A percentile compares a stretch with the other conserved stretches of the same genome.
phyloP scores from a whole-genome alignment of 1,139 yeast species.

The Pichia sp. region DNA sequence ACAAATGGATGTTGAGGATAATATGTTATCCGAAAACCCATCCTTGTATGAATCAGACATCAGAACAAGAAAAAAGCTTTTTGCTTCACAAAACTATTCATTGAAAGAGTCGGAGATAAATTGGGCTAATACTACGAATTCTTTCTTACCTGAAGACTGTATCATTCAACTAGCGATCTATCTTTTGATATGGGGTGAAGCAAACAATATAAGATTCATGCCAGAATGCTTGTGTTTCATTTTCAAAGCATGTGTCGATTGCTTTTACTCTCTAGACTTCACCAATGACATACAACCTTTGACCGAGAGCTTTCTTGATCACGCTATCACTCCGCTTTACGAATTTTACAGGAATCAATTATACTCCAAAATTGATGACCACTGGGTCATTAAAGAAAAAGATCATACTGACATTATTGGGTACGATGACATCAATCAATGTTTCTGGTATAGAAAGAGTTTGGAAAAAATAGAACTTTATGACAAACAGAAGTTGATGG shows the following conservation, averaged over 20 bases:
- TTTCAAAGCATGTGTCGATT: conserved; percentile 72
- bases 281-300: conserved; percentile 29
- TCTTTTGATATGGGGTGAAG: conserved; percentile 84
- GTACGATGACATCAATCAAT: conserved; percentile 61
- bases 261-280: conserved; percentile 42
- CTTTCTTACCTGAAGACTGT: conserved; percentile 42
- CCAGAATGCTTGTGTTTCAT: conserved; percentile 85
- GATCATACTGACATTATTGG: conserved; percentile 56
- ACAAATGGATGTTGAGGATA: conserved; percentile 60
- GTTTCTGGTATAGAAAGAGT: conserved; percentile 54
- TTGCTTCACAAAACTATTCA: conserved; percentile 17
- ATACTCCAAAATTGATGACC: conserved; percentile 36
- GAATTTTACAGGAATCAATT: conserved; percentile 56
- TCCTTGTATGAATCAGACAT: conserved; percentile 19
- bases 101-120: conserved; percentile 41
- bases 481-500: conserved; percentile 38
- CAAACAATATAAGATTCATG: conserved; percentile 74
- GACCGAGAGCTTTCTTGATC: conserved; percentile 50
- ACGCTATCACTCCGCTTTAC: conserved; percentile 73
- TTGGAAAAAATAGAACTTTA: conserved; percentile 41
- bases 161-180: conserved; percentile 66
- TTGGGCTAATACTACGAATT: conserved; percentile 47
- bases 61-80: conserved; percentile 32
- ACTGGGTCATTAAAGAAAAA: conserved; percentile 41
- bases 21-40: conserved; percentile 37